Conservation (phyloP, 441 rosid species). For the Corymbia calophylla region DNA sequence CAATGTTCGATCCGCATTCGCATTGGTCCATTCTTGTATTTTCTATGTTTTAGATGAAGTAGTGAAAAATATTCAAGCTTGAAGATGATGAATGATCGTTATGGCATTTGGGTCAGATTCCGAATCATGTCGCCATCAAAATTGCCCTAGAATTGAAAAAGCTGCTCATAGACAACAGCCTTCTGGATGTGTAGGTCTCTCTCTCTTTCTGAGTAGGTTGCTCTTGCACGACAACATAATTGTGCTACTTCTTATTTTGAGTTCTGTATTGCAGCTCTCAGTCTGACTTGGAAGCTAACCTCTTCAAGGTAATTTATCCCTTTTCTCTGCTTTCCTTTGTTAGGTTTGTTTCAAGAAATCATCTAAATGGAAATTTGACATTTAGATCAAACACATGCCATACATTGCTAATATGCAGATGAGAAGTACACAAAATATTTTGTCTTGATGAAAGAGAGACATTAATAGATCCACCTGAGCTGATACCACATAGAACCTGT, state of each 20-base stretch:
- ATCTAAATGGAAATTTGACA: not conserved
- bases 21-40: not conserved
- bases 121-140: slow-evolving; percentile 94
- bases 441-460: not conserved
- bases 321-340: not conserved
- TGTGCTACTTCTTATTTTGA: not conserved
- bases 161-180: slow-evolving; percentile 96
- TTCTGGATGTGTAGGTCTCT: slow-evolving; percentile 80
- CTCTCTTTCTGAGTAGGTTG: not conserved
- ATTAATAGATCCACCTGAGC: not conserved
- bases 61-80: not conserved
- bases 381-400: not conserved
- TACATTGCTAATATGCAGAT: not conserved
- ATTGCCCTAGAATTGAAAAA: slow-evolving; percentile 96
- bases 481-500: not conserved
- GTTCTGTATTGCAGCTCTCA: slow-evolving; percentile 59
- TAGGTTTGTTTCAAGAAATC: not conserved
- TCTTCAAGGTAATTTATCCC: slow-evolving; percentile 62
- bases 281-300: slow-evolving; percentile 85
- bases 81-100: not conserved
- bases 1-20: not conserved
- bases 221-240: not conserved
- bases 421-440: not conserved
- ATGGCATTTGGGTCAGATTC: slow-evolving; percentile 50
- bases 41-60: not conserved